phyloP scores from a whole-genome alignment of 768 basidiomycete genomes.

The Calocera cornea region DNA sequence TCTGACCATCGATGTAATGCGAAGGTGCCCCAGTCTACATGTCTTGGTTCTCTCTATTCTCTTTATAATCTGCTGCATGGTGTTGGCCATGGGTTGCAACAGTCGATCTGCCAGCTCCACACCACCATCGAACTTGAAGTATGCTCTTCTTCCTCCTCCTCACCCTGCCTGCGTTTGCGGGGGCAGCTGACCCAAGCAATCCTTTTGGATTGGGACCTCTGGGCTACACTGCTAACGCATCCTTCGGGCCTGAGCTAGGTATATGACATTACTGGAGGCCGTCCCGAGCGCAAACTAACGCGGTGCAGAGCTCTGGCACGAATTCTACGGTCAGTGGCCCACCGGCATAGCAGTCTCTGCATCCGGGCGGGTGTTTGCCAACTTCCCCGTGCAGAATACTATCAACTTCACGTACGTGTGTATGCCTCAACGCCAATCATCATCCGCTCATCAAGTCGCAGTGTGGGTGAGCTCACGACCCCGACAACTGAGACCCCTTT shows the following conservation, averaged over 20 bases:
- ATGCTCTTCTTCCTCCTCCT: not conserved
- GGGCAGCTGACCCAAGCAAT: not conserved
- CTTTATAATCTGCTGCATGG: no score
- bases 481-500: not conserved
- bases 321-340: not conserved
- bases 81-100: no score
- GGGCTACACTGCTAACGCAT: not conserved
- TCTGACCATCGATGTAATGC: no score
- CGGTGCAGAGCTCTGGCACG: not conserved
- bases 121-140: not conserved
- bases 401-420: not conserved
- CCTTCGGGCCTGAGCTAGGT: not conserved
- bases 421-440: no score
- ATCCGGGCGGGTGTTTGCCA: not conserved
- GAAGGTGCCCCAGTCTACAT: no score
- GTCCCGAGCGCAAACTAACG: not conserved
- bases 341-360: not conserved
- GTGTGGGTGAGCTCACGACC: not conserved
- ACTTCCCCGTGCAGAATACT: not conserved
- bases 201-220: not conserved
- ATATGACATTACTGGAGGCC: not conserved
- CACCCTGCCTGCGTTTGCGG: not conserved
- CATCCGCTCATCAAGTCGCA: no score
- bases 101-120: no score
- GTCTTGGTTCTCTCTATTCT: no score